phyloP scores from a whole-genome alignment of 1,139 yeast genomes.

The Diutina neorugosa region DNA sequence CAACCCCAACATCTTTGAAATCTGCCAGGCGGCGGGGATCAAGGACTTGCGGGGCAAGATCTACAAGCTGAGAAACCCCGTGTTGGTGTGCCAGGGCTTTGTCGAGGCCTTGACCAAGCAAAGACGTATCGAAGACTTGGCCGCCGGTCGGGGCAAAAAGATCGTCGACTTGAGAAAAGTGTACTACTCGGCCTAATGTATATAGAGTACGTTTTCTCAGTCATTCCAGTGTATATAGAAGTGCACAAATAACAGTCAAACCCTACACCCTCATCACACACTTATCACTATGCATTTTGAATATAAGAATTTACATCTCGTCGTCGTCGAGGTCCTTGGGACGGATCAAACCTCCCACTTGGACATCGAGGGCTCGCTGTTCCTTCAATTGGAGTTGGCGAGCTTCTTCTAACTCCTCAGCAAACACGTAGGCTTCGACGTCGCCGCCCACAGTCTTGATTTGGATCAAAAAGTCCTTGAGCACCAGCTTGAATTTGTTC shows the following conservation, averaged over 20 bases:
- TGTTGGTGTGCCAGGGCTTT: conserved; percentile 89
- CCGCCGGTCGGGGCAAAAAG: conserved; percentile 89
- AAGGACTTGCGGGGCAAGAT: conserved; percentile 88
- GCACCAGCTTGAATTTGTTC: conserved; percentile 64
- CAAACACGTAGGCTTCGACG: conserved; percentile 82
- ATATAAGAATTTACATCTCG: neutral
- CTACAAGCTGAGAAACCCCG: conserved; percentile 83
- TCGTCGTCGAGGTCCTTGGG: conserved; percentile 90
- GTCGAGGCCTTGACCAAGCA: conserved; percentile 79
- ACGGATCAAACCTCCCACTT: conserved; percentile 87
- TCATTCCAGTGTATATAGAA: no score
- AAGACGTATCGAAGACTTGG: conserved; percentile 75
- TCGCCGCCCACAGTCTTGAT: conserved; percentile 95
- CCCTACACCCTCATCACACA: no score
- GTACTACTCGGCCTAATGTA: conserved; percentile 47
- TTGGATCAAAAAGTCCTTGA: conserved; percentile 94
- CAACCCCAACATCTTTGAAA: conserved; percentile 80
- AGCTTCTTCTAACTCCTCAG: conserved; percentile 84
- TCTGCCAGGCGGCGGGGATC: conserved; percentile 91
- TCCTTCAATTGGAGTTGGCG: conserved; percentile 51
- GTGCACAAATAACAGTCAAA: no score
- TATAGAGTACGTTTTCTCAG: neutral
- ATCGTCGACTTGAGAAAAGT: conserved; percentile 85
- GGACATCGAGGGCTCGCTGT: conserved; percentile 73
- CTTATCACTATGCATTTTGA: neutral